Conservation (phyloP, 2,329 filamentous ascomycete genomes). For the Cadophora sp. region DNA sequence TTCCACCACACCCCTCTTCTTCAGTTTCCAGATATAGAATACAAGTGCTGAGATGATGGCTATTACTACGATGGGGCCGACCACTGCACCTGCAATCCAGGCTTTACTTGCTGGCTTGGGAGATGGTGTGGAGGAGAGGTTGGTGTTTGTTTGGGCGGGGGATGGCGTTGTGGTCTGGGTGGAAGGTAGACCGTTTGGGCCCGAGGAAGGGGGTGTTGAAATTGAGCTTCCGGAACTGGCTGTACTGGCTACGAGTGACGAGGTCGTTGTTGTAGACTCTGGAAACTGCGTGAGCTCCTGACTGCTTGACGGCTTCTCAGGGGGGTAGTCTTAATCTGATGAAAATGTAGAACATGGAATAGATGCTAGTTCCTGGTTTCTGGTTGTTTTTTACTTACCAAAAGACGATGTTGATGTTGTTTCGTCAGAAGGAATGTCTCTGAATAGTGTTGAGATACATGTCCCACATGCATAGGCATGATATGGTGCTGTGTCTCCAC, state of each 20-base stretch:
- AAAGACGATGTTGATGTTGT: not conserved
- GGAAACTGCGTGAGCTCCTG: not conserved
- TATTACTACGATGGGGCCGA: not conserved
- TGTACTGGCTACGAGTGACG: no score
- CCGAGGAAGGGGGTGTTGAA: not conserved
- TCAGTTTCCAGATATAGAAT: not conserved
- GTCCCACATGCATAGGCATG: constrained; percentile 5
- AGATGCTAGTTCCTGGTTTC: no score
- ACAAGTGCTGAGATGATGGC: not conserved
- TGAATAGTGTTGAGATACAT: constrained; percentile 1
- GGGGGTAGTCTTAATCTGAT: no score
- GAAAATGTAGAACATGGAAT: no score
- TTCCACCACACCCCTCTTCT: not conserved
- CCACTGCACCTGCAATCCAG: not conserved
- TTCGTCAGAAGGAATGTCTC: not conserved
- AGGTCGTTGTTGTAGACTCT: not conserved
- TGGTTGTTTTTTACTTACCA: not conserved
- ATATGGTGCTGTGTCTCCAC: constrained; percentile 1
- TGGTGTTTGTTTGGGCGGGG: not conserved
- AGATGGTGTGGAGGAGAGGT: not conserved
- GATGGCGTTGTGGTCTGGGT: not conserved
- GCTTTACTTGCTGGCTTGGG: not conserved
- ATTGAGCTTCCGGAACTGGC: not conserved
- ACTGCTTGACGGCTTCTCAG: no score
- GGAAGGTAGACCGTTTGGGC: not conserved